These are phyloP conservation scores for Aspergillus udagawae DNA, from an alignment of 2,329 filamentous ascomycete genomes.

Conservation along the genomic window DNA sequence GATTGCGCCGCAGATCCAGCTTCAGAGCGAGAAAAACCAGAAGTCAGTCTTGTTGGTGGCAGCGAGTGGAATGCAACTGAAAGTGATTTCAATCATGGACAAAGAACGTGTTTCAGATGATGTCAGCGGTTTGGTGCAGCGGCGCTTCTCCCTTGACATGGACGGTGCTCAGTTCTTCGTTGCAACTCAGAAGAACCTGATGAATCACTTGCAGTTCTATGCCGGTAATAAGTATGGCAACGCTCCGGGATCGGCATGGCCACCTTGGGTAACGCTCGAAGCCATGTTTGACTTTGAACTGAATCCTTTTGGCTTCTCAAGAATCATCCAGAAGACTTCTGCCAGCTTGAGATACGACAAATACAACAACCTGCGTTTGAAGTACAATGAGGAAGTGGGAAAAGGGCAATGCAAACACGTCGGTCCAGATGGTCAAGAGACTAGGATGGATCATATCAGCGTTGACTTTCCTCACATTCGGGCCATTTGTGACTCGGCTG, in stretches of 20 bases:
- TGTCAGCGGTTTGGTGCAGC: constrained; percentile 91
- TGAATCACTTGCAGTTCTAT: constrained; percentile 84
- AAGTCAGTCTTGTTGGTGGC: constrained; percentile 96
- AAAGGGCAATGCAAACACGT: constrained; percentile 51
- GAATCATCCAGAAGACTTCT: constrained; percentile 94
- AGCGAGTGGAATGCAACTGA: constrained; percentile 96
- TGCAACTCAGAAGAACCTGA: constrained; percentile 87
- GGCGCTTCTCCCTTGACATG: constrained; percentile 90
- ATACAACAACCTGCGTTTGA: constrained; percentile 93
- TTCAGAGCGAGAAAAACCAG: constrained; percentile 97
- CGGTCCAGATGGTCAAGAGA: constrained; percentile 54
- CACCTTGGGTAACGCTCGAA: constrained; percentile 96
- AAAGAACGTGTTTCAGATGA: constrained; percentile 87
- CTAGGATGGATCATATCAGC: constrained; percentile 91
- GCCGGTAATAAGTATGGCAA: constrained; percentile 91
- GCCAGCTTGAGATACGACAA: constrained; percentile 94
- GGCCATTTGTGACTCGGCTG: constrained; percentile 92
- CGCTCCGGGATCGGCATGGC: constrained; percentile 81
- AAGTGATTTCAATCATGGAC: constrained; percentile 97
- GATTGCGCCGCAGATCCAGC: constrained; percentile 94
- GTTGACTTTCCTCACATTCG: constrained; percentile 93
- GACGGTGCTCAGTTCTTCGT: constrained; percentile 98
- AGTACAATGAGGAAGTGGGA: constrained; percentile 92
- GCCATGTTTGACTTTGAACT: constrained; percentile 96
- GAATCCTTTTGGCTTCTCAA: constrained; percentile 95